These are phyloP conservation scores for Salix udensis DNA, from an alignment of 345 rosid genomes.

Conservation along the genomic window DNA sequence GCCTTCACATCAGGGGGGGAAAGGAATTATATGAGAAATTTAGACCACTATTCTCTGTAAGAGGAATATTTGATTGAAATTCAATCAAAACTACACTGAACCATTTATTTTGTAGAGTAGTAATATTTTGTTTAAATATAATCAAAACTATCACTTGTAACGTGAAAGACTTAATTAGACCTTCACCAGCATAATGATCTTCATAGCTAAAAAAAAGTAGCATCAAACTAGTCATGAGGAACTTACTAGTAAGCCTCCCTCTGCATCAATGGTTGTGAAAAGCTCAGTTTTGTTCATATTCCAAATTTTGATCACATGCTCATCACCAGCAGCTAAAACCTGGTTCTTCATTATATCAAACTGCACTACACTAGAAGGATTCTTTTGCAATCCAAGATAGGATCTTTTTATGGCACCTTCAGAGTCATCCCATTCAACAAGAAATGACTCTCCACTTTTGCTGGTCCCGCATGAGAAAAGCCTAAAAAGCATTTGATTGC, in stretches of 20 bases:
- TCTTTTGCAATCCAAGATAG: slow-evolving; percentile 22
- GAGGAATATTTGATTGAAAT: not conserved
- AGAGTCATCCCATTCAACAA: slow-evolving; percentile 31
- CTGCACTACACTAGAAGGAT: slow-evolving; percentile 18
- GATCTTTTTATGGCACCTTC: slow-evolving; percentile 24
- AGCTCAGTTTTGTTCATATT: slow-evolving; percentile 21
- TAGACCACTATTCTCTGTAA: not conserved
- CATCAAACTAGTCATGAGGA: slow-evolving; percentile 28
- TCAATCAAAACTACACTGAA: not conserved
- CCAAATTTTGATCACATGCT: slow-evolving; percentile 26
- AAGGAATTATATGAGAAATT: not conserved
- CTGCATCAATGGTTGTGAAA: slow-evolving; percentile 25
- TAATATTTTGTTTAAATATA: not conserved
- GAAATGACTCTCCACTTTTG: slow-evolving; percentile 21
- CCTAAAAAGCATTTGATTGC: slow-evolving; percentile 11
- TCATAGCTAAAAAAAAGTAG: slow-evolving; percentile 32
- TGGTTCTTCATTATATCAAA: slow-evolving; percentile 23
- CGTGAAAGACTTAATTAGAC: slow-evolving; percentile 3
- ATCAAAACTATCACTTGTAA: not conserved
- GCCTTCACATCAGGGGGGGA: slow-evolving; percentile 8
- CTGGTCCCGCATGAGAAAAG: slow-evolving; percentile 31
- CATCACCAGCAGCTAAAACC: slow-evolving; percentile 34
- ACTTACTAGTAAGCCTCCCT: slow-evolving; percentile 28
- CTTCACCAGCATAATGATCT: slow-evolving; percentile 19
- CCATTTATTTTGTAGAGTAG: not conserved